Evolutionary conservation across 2,329 filamentous ascomycete genomes (phyloP).

Genomic region (Xylaria sp.): DNA sequence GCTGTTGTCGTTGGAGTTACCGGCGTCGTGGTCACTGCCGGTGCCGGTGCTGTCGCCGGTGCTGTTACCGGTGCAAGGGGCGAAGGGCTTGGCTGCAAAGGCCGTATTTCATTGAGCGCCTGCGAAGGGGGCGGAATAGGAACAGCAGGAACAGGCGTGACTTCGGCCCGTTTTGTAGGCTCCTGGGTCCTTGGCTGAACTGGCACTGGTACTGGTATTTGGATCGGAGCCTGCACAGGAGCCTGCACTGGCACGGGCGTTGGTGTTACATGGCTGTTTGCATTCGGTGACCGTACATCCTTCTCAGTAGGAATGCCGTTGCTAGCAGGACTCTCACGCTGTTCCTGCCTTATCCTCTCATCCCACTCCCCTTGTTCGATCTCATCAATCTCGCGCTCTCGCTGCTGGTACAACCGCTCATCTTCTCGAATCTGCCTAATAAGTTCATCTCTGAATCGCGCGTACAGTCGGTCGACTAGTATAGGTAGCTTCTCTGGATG

Average conservation of each 20-base stretch:
- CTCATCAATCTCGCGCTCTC: slow-evolving; percentile 75
- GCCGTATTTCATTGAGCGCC: slow-evolving; percentile 42
- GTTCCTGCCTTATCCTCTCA: slow-evolving; percentile 40
- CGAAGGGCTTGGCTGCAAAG: slow-evolving; percentile 44
- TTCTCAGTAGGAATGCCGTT: slow-evolving; percentile 35
- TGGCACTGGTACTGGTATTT: slow-evolving; percentile 25
- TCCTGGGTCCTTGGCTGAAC: slow-evolving; percentile 38
- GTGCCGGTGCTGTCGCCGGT: background rate
- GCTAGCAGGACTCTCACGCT: slow-evolving; percentile 33
- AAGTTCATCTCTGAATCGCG: slow-evolving; percentile 75
- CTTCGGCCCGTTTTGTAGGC: slow-evolving; percentile 36
- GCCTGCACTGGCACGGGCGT: slow-evolving; percentile 21
- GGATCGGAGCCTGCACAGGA: background rate
- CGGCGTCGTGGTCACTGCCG: slow-evolving; percentile 2
- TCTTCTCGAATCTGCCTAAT: slow-evolving; percentile 79
- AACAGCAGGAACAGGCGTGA: slow-evolving; percentile 24
- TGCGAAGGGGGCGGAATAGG: slow-evolving; percentile 34
- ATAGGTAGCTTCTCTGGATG: slow-evolving; percentile 75
- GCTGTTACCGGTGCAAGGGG: slow-evolving; percentile 27
- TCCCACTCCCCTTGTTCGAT: slow-evolving; percentile 67
- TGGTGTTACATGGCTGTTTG: slow-evolving; percentile 41
- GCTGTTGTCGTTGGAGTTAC: slow-evolving; percentile 29
- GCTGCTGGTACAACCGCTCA: slow-evolving; percentile 72
- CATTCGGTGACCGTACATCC: slow-evolving; percentile 35
- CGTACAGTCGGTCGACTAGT: slow-evolving; percentile 79